Base-by-base conservation (phyloP, 2,329 filamentous ascomycete species). In the Fusarium chlamydosporum region DNA sequence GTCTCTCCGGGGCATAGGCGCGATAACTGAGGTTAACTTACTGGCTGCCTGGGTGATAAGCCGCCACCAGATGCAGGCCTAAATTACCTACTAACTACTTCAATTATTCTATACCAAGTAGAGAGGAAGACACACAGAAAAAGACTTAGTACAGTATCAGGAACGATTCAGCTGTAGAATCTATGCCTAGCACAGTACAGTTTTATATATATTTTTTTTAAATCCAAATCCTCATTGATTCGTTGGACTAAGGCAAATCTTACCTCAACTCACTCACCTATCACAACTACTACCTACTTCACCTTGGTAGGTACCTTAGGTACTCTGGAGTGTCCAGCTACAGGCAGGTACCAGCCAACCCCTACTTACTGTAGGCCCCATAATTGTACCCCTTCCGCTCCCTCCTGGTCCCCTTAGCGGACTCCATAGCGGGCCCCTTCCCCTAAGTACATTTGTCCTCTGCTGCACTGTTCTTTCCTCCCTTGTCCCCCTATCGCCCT, bases 401-500 rank as follows among this genome's bases (percentile, higher is more conserved):
- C 58, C 48, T 64, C 53, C 45, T 26, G 20, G 60, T 62, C 26
- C 50, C 43, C 59, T 68, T 71, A 71, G 71, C 59, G 69, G 71
- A 66, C 35, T 51, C 57, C 47, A 23, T 62, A 62, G 59, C 57
- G 59, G 57, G 47, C 58, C 69, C 53, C 38, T 65, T 46, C 52
- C 61, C 52, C 47, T 66, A 46, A 57, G 57, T 61, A 47, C 56
- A 42, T 62, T 34, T 53, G 46, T 46, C 35, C 41, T 47, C 18
- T 63, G 48, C 41, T 46, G 56, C 46, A 42, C 41, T 43, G 42
- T 35, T 59, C 48, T 58, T 56, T 58, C 51, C 52, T 69, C 50
- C 67, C 52, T 57, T 54, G 59, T 69, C 63, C 72, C 72, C 72
- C 72, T 74, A 74, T 74, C 72, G 61, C 56, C 61, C 68, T 68